These are phyloP conservation scores for Syzygium aqueum DNA, from an alignment of 345 rosid species.

Conservation along the genomic window DNA sequence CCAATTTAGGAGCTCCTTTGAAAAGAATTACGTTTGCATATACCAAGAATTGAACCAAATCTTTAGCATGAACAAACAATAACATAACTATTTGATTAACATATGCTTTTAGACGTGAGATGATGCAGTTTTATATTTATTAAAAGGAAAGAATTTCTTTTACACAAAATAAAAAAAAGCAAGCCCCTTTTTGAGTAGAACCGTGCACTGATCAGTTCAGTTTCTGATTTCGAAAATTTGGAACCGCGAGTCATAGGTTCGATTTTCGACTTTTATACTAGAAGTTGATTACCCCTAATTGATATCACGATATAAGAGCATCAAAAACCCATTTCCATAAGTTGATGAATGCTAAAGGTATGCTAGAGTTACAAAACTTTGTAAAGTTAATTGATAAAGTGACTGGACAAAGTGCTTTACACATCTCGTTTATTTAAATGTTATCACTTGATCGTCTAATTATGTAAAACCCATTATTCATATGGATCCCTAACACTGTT, in stretches of 20 bases:
- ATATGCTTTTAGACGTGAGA: neutral
- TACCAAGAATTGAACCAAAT: neutral
- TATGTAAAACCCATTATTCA: neutral
- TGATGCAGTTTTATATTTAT: neutral
- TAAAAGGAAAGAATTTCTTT: neutral
- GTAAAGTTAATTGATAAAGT: neutral
- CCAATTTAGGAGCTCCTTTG: neutral
- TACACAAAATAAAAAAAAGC: neutral
- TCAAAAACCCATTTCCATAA: no score
- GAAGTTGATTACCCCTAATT: neutral
- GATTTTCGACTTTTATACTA: no score
- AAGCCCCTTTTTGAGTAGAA: rapidly evolving
- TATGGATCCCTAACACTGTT: neutral
- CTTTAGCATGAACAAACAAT: neutral
- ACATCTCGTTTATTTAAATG: neutral
- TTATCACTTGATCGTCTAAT: rapidly evolving
- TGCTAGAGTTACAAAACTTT: neutral
- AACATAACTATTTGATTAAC: neutral
- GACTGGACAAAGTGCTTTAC: neutral
- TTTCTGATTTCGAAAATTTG: no score
- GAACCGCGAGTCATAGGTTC: no score
- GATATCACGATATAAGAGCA: neutral
- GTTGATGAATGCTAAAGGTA: no score
- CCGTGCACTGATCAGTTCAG: rapidly evolving
- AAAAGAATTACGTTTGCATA: neutral